phyloP scores from a whole-genome alignment of 2,329 filamentous ascomycete genomes.

The Venturia carpophila region DNA sequence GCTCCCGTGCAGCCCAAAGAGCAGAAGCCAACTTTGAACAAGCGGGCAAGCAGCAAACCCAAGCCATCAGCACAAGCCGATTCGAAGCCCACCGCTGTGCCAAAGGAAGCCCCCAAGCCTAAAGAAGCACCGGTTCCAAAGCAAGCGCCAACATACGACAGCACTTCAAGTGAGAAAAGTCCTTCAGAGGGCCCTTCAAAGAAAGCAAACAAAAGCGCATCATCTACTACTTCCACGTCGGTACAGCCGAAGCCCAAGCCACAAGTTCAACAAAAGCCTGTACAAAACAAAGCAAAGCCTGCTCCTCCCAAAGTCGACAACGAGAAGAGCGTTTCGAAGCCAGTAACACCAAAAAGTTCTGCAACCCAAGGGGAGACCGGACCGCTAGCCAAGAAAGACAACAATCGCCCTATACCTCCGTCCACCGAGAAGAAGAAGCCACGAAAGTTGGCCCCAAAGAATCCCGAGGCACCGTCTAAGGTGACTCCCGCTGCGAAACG shows the following conservation, averaged over 20 bases:
- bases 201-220: not conserved
- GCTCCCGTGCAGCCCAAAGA: not conserved
- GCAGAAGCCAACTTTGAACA: not conserved
- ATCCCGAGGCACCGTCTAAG: not conserved
- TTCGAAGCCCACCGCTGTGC: not conserved
- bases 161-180: not conserved
- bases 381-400: not conserved
- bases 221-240: not conserved
- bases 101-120: not conserved
- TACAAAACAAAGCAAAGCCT: not conserved
- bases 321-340: not conserved
- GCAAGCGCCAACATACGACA: not conserved
- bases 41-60: not conserved
- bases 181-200: not conserved
- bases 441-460: not conserved
- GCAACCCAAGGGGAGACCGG: not conserved
- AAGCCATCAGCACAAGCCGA: not conserved
- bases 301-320: not conserved
- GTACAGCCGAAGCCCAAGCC: not conserved
- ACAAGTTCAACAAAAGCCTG: not conserved
- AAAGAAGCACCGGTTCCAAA: constrained; percentile 1
- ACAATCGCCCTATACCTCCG: not conserved
- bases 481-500: not conserved
- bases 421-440: not conserved
- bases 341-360: not conserved